A percentile compares a stretch with the other conserved stretches of the same genome.
Conservation (phyloP, 345 rosid species). For the Salix brachista region DNA sequence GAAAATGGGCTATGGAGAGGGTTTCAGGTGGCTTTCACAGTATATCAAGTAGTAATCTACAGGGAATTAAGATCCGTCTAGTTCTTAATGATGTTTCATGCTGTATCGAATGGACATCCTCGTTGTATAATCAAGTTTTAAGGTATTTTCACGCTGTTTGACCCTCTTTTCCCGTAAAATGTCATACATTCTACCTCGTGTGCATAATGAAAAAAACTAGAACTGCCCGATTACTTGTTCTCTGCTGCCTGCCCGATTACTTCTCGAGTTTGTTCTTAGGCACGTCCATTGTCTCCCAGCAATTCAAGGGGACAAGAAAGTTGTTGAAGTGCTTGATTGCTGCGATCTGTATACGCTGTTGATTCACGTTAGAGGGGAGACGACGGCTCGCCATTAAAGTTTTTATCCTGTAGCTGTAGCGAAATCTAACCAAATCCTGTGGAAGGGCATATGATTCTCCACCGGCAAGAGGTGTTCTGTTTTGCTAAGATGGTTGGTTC, state of each 20-base stretch:
- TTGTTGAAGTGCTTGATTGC: neutral
- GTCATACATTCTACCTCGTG: constrained; percentile 1
- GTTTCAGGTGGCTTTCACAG: constrained; percentile 74
- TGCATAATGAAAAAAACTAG: neutral
- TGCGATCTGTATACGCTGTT: neutral
- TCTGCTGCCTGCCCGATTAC: neutral
- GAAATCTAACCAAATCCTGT: neutral
- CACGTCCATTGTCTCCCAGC: neutral
- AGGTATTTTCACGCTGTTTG: constrained; percentile 1
- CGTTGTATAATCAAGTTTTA: constrained; percentile 6
- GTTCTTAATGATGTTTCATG: constrained; percentile 18
- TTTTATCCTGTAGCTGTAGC: too few species aligned
- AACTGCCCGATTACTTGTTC: neutral
- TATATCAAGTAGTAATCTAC: constrained; percentile 47
- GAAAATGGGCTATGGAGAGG: constrained; percentile 76
- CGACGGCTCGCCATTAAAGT: neutral
- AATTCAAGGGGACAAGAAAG: neutral
- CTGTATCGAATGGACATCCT: constrained; percentile 14
- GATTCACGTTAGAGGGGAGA: neutral
- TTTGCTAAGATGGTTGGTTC: neutral
- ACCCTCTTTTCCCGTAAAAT: neutral
- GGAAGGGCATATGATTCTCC: neutral
- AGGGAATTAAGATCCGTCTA: neutral
- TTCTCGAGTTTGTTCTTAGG: neutral
- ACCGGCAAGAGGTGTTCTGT: neutral